phyloP scores from a whole-genome alignment of 2,329 filamentous ascomycete species.

The Rhinocladiella mackenziei region DNA sequence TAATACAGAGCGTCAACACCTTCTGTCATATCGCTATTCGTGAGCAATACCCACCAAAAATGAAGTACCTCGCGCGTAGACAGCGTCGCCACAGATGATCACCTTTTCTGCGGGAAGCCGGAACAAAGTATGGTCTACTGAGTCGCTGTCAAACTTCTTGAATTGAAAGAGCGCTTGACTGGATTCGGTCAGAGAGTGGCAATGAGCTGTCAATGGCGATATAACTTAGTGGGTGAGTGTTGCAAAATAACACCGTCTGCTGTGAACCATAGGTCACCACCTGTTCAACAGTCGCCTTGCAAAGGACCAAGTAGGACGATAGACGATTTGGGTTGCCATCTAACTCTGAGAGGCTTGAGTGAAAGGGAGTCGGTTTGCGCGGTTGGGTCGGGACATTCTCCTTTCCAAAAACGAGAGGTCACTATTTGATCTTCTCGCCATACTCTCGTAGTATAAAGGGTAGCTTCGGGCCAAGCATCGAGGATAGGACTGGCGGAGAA shows the following conservation, averaged over 20 bases:
- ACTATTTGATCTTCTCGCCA: constrained; percentile 34
- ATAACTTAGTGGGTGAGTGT: too few relatives aligned
- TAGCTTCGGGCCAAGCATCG: constrained; percentile 29
- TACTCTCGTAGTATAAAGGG: constrained; percentile 33
- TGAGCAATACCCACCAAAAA: constrained; percentile 26
- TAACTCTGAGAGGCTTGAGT: constrained; percentile 32
- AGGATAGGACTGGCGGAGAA: constrained; percentile 34
- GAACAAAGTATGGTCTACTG: constrained; percentile 33
- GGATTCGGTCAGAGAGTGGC: too few relatives aligned
- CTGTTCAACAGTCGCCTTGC: too few relatives aligned
- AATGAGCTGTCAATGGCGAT: too few relatives aligned
- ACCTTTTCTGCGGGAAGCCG: constrained; percentile 32
- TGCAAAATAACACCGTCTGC: too few relatives aligned
- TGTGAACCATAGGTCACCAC: too few relatives aligned
- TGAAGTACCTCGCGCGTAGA: constrained; percentile 34
- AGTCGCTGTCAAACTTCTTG: too few relatives aligned
- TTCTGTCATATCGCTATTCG: constrained; percentile 29
- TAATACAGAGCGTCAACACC: constrained; percentile 32
- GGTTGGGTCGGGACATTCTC: constrained; percentile 32
- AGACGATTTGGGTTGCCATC: constrained; percentile 29
- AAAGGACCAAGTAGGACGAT: constrained; percentile 33
- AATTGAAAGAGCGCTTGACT: too few relatives aligned
- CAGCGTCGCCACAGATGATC: constrained; percentile 31
- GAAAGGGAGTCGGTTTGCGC: constrained; percentile 31
- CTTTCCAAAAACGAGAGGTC: constrained; percentile 30